Percentiles rank a stretch among this genome's conserved stretches.
Conservation (phyloP, 805 yeast species). For the Candida andamanensis region DNA sequence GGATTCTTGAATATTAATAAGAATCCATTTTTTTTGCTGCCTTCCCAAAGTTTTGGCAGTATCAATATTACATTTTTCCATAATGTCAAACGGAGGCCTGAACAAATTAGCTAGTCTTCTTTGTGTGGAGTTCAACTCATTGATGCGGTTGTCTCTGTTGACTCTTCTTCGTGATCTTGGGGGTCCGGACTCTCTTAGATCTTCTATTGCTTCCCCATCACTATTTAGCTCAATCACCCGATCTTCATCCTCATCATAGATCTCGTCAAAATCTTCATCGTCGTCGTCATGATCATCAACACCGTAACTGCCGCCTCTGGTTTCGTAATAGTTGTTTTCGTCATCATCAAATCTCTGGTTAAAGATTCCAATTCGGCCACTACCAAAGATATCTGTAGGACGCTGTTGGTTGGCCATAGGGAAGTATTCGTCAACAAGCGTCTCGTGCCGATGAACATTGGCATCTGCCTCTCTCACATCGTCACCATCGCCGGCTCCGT, state of each 20-base stretch:
- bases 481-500: slow-evolving; percentile 32
- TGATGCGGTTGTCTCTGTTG: slow-evolving; percentile 18
- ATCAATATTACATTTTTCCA: slow-evolving; percentile 63
- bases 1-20: slow-evolving; percentile 83
- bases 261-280: slow-evolving; percentile 22
- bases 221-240: slow-evolving; percentile 24
- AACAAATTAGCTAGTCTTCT: slow-evolving; percentile 75
- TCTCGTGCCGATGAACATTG: slow-evolving; percentile 74
- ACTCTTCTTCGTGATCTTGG: slow-evolving; percentile 24
- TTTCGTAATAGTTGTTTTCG: slow-evolving; percentile 21
- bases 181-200: slow-evolving; percentile 8
- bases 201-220: slow-evolving; percentile 24
- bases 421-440: slow-evolving; percentile 48
- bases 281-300: slow-evolving; percentile 16
- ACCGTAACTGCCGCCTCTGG: too few species aligned
- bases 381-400: slow-evolving; percentile 45
- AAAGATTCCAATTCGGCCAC: slow-evolving; percentile 49
- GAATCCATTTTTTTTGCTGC: slow-evolving; percentile 66
- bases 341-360: slow-evolving; percentile 50
- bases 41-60: slow-evolving; percentile 68
- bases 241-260: slow-evolving; percentile 20
- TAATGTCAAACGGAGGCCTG: slow-evolving; percentile 91
- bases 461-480: slow-evolving; percentile 56
- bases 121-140: slow-evolving; percentile 46
- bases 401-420: slow-evolving; percentile 8